Evolutionary conservation across 2,329 filamentous ascomycete species (phyloP).

Genomic region (Colletotrichum sp.): DNA sequence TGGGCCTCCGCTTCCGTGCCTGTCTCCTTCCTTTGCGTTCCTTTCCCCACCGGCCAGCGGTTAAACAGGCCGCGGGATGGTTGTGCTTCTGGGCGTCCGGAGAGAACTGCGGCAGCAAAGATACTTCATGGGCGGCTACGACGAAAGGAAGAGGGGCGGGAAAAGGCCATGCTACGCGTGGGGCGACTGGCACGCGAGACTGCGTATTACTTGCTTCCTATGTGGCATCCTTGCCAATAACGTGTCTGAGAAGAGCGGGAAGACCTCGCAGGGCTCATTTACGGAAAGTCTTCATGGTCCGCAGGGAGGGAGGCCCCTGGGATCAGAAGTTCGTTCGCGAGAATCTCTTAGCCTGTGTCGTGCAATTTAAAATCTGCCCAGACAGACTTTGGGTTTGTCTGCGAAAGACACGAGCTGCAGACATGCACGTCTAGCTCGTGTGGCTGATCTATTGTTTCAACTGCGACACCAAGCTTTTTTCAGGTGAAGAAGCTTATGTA

Average conservation of each 20-base stretch:
- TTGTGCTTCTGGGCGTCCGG: not conserved
- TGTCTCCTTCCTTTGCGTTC: not conserved
- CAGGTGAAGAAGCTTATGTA: slow-evolving; percentile 7
- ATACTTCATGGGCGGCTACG: not conserved
- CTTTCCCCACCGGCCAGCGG: not conserved
- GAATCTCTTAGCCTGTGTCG: not conserved
- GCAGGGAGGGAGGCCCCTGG: not conserved
- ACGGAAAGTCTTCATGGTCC: not conserved
- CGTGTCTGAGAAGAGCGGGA: not conserved
- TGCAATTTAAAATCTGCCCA: not conserved
- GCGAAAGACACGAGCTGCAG: not conserved
- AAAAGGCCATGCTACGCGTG: not conserved
- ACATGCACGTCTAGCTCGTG: not conserved
- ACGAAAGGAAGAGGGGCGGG: not conserved
- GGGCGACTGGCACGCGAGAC: not conserved
- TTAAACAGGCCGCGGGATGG: not conserved
- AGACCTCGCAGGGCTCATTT: not conserved
- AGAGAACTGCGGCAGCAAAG: not conserved
- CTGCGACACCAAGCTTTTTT: slow-evolving; percentile 1
- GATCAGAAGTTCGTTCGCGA: not conserved
- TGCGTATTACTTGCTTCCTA: not conserved
- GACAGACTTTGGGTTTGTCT: not conserved
- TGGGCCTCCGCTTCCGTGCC: not conserved
- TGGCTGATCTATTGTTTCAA: slow-evolving; percentile 11
- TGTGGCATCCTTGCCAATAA: not conserved